Base-by-base conservation (phyloP, 345 rosid species). In the Populus alba region DNA sequence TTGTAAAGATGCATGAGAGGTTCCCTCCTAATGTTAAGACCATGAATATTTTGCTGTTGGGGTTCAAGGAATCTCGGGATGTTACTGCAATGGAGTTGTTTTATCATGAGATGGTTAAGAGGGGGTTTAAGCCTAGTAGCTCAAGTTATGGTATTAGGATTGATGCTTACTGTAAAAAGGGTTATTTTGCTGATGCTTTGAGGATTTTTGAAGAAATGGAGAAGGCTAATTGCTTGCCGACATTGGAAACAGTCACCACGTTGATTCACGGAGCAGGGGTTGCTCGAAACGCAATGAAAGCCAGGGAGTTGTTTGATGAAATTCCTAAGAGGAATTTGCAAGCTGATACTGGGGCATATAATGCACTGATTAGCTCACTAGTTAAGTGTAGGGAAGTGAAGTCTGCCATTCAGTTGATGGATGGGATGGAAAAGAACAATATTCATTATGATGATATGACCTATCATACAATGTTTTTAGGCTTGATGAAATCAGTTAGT, bases 261-360 rank as follows among this genome's bases (percentile, higher is more conserved):
- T 85, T 95, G 87, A 88, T 93, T 49, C 92, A 93, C 69, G 99
- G 99, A 1, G 88, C 94, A 6, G 97, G 99, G 62, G 55, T 93
- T 74, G 93, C 82, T 31, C 74, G 87, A 22, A 91, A 93, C 20
- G 68, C 63, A 65, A 39, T 65, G 0, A 91, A 88, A 84, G 99
- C 96, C 13, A 88, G 88, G 77, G 87, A 92, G 76, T 66, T 95
- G 78, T 95, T 95, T 73, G 90, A 90, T 51, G 91, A 88, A 84
- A 88, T 90, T 75, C 80, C 73, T 35, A 27, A 68, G 68, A 91
- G 92, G 83, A 87, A 86, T 9, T 78, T 92, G 29, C 80, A 41
- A 22, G 87, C 83, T 45, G 98, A 93, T 84, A 70, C 82, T 4
- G 97, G 95, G 72, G 90, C 87, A 78, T 93, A 89, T 79, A 95